Conservation (phyloP, 2,329 filamentous ascomycete species). For the Penicillium concentricum region DNA sequence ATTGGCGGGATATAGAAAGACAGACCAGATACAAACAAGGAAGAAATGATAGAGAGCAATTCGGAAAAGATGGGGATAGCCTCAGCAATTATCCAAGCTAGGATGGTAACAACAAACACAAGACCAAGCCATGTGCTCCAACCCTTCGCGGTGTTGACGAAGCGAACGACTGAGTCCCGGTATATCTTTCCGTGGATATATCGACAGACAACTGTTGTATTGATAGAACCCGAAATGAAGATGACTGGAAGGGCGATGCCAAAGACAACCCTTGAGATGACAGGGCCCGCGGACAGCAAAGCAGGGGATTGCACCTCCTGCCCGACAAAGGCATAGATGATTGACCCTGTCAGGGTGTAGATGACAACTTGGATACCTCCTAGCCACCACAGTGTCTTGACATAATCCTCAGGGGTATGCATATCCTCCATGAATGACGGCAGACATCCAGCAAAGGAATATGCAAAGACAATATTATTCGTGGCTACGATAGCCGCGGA, state of each 20-base stretch:
- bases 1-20: constrained; percentile 10
- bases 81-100: constrained; percentile 19
- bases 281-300: constrained; percentile 2
- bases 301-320: constrained; percentile 7
- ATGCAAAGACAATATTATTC: constrained; percentile 8
- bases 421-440: constrained; percentile 9
- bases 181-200: constrained; percentile 20
- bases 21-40: constrained; percentile 6
- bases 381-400: constrained; percentile 8
- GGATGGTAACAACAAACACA: constrained; percentile 6
- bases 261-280: constrained; percentile 6
- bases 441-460: constrained; percentile 4
- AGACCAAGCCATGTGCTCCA: constrained; percentile 16
- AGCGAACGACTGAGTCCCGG: constrained; percentile 7
- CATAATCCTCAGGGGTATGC: constrained; percentile 7
- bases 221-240: constrained; percentile 19
- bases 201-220: constrained; percentile 15
- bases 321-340: constrained; percentile 10
- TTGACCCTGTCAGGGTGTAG: constrained; percentile 6
- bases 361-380: constrained; percentile 5
- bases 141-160: constrained; percentile 17
- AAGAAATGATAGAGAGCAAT: constrained; percentile 11
- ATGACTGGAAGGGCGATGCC: constrained; percentile 7
- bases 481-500: constrained; percentile 5
- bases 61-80: constrained; percentile 19